Base-by-base conservation (phyloP, 257 asterid genomes). In the Solanum paucissectum region DNA sequence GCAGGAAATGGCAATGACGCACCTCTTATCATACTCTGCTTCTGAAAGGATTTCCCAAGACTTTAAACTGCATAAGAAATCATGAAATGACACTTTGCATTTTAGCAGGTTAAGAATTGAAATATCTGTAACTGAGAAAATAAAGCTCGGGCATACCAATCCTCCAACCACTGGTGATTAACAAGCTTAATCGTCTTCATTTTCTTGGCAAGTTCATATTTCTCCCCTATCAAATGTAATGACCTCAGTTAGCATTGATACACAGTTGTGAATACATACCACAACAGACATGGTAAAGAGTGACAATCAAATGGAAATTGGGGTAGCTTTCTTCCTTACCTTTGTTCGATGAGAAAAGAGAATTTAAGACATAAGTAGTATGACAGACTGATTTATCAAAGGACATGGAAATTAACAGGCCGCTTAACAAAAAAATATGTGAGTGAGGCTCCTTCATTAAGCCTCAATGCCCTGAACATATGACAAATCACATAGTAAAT, bases 41-140 rank as follows among this genome's bases (percentile, higher is more conserved):
- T 97, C 99, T 81, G 97, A 95, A 90, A 97, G 98, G 72, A 97
- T 92, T 87, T 93, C 92, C 99, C 99, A 97, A 84, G 95, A 94
- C 93, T 89, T 95, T 90, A 97, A 93, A 91, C 98, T 97, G 92
- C 83, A 72, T 87, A 88, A 33, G 42, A 55, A 77, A 83, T 36
- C 86, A 52, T 66, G 49, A 12, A 44, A 81, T 69, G 76, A n/a
- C 10, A 82, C 34, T 49, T 9, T 82, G 71, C 69, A 52, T 32
- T 27, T 27, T 81, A 46, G 68, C 68, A 81, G 40, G 11, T 29
- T 81, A 81, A 81, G 49, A 79, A 20, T 29, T 27, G 85, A 36
- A 20, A 82, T 6, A 11, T 29, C 20, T 29, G 20, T 9, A 29
- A 29, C 71, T 82, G 44, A 82, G 42, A 49, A 29, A 82, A 32